phyloP scores from a whole-genome alignment of 371 early-diverging fungal genomes.

The Mortierella sp. region DNA sequence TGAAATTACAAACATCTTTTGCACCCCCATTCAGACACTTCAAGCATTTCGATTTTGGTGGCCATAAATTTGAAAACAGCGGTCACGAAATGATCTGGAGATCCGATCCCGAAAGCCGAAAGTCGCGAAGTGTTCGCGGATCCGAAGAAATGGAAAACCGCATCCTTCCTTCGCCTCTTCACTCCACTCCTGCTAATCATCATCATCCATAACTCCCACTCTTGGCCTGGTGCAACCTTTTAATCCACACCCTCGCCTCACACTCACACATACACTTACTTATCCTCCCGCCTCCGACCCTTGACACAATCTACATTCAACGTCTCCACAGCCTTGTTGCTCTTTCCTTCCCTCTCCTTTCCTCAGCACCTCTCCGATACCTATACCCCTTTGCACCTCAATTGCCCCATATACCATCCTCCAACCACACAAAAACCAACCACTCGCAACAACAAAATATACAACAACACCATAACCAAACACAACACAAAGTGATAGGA shows the following conservation, averaged over 20 bases:
- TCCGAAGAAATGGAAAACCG: background rate
- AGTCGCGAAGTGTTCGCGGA: constrained; percentile 7
- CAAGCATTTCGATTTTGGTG: background rate
- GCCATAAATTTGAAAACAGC: constrained; percentile 1
- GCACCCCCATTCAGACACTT: background rate
- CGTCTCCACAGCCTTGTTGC: background rate
- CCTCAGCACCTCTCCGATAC: background rate
- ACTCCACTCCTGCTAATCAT: background rate
- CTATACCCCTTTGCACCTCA: background rate
- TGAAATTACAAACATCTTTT: background rate
- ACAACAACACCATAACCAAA: background rate
- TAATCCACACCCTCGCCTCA: background rate
- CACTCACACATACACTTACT: background rate
- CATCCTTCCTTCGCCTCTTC: background rate
- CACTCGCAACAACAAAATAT: too few species aligned
- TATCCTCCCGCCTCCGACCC: background rate
- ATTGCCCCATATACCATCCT: background rate
- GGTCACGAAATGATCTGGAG: background rate
- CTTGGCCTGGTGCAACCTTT: too few species aligned
- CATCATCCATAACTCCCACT: too few species aligned
- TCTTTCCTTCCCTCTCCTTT: background rate
- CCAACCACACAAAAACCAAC: background rate
- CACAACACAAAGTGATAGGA: background rate
- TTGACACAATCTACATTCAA: too few species aligned
- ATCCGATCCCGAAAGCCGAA: constrained; percentile 1